Percentiles rank a stretch among this genome's conserved stretches.
Conservation (phyloP, 257 asterid genomes). For the Nicotiana benthamiana region DNA sequence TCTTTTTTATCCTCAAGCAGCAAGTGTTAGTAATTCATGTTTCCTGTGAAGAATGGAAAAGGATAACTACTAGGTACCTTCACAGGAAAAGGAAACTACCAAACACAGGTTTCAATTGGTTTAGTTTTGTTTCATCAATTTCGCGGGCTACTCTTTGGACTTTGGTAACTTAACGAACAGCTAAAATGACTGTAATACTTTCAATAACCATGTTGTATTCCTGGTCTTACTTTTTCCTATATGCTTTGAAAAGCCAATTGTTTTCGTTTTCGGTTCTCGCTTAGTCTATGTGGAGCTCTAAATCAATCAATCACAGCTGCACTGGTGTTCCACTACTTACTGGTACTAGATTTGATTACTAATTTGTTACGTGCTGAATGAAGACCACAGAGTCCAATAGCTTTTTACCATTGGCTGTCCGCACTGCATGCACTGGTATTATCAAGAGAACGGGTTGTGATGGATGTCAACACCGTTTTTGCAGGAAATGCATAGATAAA, state of each 20-base stretch:
- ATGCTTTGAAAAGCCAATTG: neutral
- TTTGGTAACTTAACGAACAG: neutral
- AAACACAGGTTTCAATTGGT: neutral
- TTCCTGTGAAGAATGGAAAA: neutral
- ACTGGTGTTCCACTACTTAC: neutral
- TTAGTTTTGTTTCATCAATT: neutral
- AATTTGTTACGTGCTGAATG: neutral
- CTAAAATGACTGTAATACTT: neutral
- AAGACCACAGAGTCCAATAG: neutral
- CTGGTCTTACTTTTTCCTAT: neutral
- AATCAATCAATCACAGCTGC: neutral
- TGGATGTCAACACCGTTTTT: slow-evolving; percentile 56
- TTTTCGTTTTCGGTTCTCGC: neutral
- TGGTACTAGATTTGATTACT: neutral
- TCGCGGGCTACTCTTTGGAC: neutral
- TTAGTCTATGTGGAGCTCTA: neutral
- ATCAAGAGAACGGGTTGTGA: slow-evolving; percentile 44
- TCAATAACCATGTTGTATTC: neutral
- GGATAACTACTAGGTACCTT: neutral
- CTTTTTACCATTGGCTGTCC: neutral
- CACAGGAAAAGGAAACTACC: neutral
- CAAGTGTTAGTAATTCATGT: neutral
- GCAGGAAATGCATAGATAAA: slow-evolving; percentile 55
- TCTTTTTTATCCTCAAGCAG: neutral
- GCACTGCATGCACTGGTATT: slow-evolving; percentile 22